phyloP scores from a whole-genome alignment of 768 basidiomycete species.

The Obba rivulosa region DNA sequence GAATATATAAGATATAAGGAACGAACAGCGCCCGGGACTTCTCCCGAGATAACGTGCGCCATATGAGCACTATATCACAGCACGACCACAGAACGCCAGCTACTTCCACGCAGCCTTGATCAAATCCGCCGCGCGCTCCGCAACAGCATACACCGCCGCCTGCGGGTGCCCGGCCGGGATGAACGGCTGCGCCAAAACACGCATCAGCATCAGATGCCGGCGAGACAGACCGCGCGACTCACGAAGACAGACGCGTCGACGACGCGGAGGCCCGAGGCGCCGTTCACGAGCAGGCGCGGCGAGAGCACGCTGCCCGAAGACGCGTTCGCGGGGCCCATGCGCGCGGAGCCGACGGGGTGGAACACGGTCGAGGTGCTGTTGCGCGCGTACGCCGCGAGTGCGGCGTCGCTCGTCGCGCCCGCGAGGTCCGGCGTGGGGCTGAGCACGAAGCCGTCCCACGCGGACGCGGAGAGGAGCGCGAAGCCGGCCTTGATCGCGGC shows the following conservation, averaged over 20 bases:
- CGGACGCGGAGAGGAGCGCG: conserved; percentile 5
- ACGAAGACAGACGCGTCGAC: conserved; percentile 15
- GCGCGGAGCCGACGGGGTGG: conserved; percentile 30
- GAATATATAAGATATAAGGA: no score
- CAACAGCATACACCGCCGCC: conserved; percentile 17
- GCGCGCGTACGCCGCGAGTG: conserved; percentile 15
- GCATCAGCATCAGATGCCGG: neutral
- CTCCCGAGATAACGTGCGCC: no score
- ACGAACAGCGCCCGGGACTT: no score
- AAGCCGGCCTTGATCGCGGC: conserved; percentile 6
- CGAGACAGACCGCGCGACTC: neutral
- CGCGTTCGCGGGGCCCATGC: conserved; percentile 32
- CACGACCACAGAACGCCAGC: no score
- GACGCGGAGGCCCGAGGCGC: conserved; percentile 35
- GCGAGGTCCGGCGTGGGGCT: neutral
- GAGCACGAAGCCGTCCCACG: conserved; percentile 11
- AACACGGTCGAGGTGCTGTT: conserved; percentile 12
- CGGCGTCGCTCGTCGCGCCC: conserved; percentile 9
- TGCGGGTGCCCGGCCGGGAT: conserved; percentile 16
- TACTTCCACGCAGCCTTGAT: conserved; percentile 12
- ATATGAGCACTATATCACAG: no score
- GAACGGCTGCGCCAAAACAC: conserved; percentile 9
- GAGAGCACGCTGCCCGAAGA: conserved; percentile 30
- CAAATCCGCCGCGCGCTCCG: conserved; percentile 20
- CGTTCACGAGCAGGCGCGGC: conserved; percentile 36